Evolutionary conservation across 2,329 filamentous ascomycete genomes (phyloP), one percentile per base, ranked within the genome.

Genomic region (Neofusicoccum ribis): DNA sequence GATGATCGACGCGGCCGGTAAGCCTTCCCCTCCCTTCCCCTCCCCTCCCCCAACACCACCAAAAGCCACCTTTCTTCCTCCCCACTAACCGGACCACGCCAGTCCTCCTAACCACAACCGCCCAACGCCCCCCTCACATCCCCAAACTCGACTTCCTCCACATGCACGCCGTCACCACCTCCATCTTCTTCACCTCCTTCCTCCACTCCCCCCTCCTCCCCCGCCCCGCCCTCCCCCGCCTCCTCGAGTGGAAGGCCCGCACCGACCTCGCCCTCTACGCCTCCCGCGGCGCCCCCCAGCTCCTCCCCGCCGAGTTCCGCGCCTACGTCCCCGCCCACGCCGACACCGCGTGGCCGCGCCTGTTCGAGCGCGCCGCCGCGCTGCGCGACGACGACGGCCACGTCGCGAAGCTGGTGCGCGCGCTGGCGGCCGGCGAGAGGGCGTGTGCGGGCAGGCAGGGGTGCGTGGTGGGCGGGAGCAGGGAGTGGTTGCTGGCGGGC

Each of bases 181-280:
- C 89, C n/a, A 87, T 96, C 69, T 95, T 94, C 80, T 83, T 91
- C 69, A 81, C 83, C 5, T 74, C 82, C 7, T 83, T 97, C 73
- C 84, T 88, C 1, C 72, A 20, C 20, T 20, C 79, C 11, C 83
- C 81, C 43, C 95, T 86, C 85, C 81, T 93, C 49, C 81, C 86
- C 0, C 72, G 78, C 0, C 80, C 82, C 7, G 80, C 81, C 54
- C 94, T 93, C 73, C 80, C 83, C 12, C 87, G 91, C 5, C 79
- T 97, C 0, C 81, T 97, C 7, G 90, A 95, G 76, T 93, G 88
- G 86, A 96, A 96, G 76, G 90, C 89, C 58, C 86, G 92, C 46
- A 78, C 88, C 70, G 91, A 95, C 73, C 79, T 96, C 5, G 72
- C 88, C 5, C 82, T 92, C 77, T 97, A 96, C 74, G 85, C 89